Evolutionary conservation across 768 basidiomycete species (phyloP).

Genomic region (Tricholoma hemisulphureum): DNA sequence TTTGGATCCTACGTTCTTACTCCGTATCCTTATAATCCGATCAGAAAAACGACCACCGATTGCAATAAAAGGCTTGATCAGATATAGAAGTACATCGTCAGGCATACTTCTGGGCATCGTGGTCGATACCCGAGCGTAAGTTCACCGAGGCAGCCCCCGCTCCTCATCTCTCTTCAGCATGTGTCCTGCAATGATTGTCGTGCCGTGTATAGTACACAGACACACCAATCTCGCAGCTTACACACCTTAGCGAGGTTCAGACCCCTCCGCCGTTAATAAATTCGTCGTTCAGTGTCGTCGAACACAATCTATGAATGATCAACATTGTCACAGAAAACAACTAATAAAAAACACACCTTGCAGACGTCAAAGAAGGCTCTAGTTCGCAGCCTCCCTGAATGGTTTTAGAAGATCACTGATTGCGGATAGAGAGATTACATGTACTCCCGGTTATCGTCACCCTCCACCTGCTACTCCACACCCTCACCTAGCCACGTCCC

Average conservation of each 20-base stretch:
- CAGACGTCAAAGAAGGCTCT: constrained; percentile 8
- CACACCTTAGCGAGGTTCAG: neutral
- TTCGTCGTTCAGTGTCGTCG: neutral
- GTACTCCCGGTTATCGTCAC: constrained; percentile 14
- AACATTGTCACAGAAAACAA: constrained; percentile 2
- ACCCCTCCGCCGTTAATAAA: neutral
- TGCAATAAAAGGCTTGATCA: neutral
- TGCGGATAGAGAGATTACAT: constrained; percentile 14
- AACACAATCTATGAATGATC: constrained; percentile 5
- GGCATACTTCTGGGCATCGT: neutral
- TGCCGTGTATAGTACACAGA: neutral
- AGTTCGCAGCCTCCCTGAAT: constrained; percentile 12
- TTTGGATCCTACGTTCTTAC: no score
- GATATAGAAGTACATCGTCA: neutral
- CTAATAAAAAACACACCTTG: constrained; percentile 15
- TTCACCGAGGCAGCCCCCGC: neutral
- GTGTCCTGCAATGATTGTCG: constrained; percentile 2
- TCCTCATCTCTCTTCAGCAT: neutral
- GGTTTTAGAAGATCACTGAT: constrained; percentile 16
- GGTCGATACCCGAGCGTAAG: neutral
- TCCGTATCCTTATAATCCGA: neutral
- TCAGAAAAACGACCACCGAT: neutral
- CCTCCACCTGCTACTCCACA: neutral
- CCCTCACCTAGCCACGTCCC: neutral
- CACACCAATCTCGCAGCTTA: neutral